Conservation (phyloP, 108 stramenopile species). For the Fragilaria crotonensis region DNA sequence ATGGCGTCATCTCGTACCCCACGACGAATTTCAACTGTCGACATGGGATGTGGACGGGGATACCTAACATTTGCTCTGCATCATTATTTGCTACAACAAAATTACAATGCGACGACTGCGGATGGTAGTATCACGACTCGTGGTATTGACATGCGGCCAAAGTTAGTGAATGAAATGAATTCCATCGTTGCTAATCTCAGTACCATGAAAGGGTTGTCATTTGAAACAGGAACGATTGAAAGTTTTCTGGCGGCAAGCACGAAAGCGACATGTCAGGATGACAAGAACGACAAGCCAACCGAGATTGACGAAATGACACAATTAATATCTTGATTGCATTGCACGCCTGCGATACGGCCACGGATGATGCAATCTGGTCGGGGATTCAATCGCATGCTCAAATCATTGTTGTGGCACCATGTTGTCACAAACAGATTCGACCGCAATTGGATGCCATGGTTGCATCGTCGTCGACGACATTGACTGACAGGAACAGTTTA, state of each 20-base stretch:
- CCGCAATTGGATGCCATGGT: conserved; percentile 55
- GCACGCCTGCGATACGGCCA: conserved; percentile 90
- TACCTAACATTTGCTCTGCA: conserved; percentile 86
- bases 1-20: neutral
- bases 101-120: no score
- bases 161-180: conserved; percentile 65
- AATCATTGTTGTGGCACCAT: conserved; percentile 74
- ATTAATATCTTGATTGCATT: conserved; percentile 71
- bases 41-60: conserved; percentile 70
- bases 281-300: conserved; percentile 1
- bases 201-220: conserved; percentile 39
- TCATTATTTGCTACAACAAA: conserved; percentile 38
- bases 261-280: neutral
- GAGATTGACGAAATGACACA: conserved; percentile 7
- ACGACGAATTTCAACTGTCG: conserved; percentile 38
- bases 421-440: conserved; percentile 84
- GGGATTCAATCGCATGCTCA: conserved; percentile 45
- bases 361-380: conserved; percentile 72
- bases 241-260: conserved; percentile 11
- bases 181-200: no score
- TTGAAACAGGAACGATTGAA: conserved; percentile 64
- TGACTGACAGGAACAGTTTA: conserved; percentile 4
- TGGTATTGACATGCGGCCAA: conserved; percentile 76
- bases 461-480: neutral
- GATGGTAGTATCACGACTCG: conserved; percentile 23